phyloP scores from a whole-genome alignment of 1,284 basidiomycete genomes.

The Veloboletus limbatus region DNA sequence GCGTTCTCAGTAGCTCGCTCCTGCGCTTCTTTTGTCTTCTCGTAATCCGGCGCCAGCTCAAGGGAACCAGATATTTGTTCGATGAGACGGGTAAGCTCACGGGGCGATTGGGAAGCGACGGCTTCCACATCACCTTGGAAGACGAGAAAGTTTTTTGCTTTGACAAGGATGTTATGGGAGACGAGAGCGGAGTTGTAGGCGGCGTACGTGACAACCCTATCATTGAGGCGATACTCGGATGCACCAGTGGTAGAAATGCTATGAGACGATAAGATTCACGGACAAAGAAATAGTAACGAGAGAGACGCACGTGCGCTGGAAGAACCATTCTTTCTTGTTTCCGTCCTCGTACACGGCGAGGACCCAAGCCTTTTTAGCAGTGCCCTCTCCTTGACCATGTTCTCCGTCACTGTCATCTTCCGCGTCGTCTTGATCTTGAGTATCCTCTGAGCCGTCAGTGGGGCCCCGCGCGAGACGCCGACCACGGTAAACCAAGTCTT shows the following conservation, averaged over 20 bases:
- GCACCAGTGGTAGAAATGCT: constrained; percentile 85
- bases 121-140: constrained; percentile 99
- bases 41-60: constrained; percentile 88
- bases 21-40: constrained; percentile 82
- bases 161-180: constrained; percentile 94
- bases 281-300: not conserved
- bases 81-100: constrained; percentile 86
- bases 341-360: constrained; percentile 85
- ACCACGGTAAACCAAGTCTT: constrained; percentile 94
- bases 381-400: constrained; percentile 69
- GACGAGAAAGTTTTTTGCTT: constrained; percentile 99
- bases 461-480: constrained; percentile 64
- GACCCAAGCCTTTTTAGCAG: constrained; percentile 92
- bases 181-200: constrained; percentile 85
- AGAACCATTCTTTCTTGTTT: constrained; percentile 80
- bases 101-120: constrained; percentile 92
- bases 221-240: constrained; percentile 88
- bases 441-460: constrained; percentile 49
- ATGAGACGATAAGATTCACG: constrained; percentile 8
- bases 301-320: constrained; percentile 80
- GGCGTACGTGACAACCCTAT: constrained; percentile 74
- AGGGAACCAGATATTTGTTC: constrained; percentile 96
- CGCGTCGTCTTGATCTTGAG: constrained; percentile 44
- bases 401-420: constrained; percentile 48
- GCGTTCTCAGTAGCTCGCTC: constrained; percentile 91